phyloP scores from a whole-genome alignment of 495 filamentous ascomycete species.

The Aspergillus homomorphus region DNA sequence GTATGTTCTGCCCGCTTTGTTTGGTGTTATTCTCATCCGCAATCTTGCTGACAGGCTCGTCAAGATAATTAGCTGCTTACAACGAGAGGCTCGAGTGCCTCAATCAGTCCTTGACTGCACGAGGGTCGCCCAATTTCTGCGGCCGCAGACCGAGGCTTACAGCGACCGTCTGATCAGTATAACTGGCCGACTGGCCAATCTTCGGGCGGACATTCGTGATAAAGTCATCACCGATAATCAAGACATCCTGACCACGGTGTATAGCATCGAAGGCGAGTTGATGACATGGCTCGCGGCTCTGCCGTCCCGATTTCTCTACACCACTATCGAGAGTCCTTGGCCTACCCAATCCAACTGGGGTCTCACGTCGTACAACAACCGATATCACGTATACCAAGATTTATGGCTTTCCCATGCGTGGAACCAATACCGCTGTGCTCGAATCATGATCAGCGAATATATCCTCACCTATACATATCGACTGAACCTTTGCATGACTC shows the following conservation, averaged over 20 bases:
- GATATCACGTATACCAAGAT: slow-evolving; percentile 58
- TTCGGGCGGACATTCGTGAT: slow-evolving; percentile 43
- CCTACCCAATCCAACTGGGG: slow-evolving; percentile 25
- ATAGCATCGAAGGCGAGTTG: slow-evolving; percentile 51
- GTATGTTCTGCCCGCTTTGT: slow-evolving; percentile 16
- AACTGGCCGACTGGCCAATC: slow-evolving; percentile 42
- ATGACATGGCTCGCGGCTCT: slow-evolving; percentile 40
- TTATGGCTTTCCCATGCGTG: slow-evolving; percentile 56
- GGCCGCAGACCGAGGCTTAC: slow-evolving; percentile 32
- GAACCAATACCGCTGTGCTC: slow-evolving; percentile 63
- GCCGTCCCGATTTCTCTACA: slow-evolving; percentile 37
- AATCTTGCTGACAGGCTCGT: neutral
- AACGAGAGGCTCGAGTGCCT: slow-evolving; percentile 35
- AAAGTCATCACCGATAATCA: slow-evolving; percentile 35
- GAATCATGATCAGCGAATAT: slow-evolving; percentile 54
- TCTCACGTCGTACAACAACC: slow-evolving; percentile 43
- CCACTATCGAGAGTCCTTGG: slow-evolving; percentile 26
- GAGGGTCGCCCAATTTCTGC: slow-evolving; percentile 34
- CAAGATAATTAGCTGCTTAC: slow-evolving; percentile 42
- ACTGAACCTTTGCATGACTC: slow-evolving; percentile 9
- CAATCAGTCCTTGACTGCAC: slow-evolving; percentile 33
- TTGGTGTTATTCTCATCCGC: neutral
- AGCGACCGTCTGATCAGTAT: slow-evolving; percentile 37
- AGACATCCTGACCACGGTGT: slow-evolving; percentile 44
- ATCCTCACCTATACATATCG: slow-evolving; percentile 34